These are phyloP conservation scores for Coemansia sp. DNA, from an alignment of 192 early-diverging fungal species.

Conservation along the genomic window DNA sequence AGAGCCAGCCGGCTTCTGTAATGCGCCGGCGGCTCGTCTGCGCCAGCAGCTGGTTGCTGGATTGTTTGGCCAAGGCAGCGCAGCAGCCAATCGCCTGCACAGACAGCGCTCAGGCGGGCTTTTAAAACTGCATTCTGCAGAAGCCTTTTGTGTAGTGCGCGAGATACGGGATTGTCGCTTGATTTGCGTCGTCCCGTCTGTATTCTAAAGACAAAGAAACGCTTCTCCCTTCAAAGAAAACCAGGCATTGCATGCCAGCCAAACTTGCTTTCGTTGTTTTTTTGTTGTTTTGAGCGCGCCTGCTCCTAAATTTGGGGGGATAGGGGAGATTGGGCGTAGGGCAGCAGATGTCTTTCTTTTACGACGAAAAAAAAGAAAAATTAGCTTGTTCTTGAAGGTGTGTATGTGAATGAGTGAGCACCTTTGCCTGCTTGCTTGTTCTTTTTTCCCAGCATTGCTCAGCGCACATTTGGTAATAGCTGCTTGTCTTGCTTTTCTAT, in stretches of 20 bases:
- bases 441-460: not conserved
- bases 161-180: constrained; percentile 17
- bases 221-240: constrained; percentile 8
- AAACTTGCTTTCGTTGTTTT: constrained; percentile 1
- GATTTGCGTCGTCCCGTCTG: constrained; percentile 14
- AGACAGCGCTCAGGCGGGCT: constrained; percentile 17
- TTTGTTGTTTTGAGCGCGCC: not conserved
- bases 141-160: constrained; percentile 8
- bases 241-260: not conserved
- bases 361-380: not conserved
- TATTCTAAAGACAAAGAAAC: not conserved
- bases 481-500: not conserved
- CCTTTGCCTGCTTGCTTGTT: too few relatives aligned
- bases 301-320: not conserved
- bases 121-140: constrained; percentile 18
- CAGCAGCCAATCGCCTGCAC: constrained; percentile 8
- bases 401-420: not conserved
- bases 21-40: not conserved
- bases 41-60: not conserved
- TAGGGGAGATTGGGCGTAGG: too few relatives aligned
- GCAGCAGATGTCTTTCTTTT: too few relatives aligned
- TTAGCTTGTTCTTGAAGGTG: not conserved
- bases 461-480: not conserved
- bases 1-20: too few relatives aligned
- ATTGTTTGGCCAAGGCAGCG: constrained; percentile 3